Evolutionary conservation across 2,329 filamentous ascomycete species (phyloP).

Genomic region (Ceratocystis colombiana): DNA sequence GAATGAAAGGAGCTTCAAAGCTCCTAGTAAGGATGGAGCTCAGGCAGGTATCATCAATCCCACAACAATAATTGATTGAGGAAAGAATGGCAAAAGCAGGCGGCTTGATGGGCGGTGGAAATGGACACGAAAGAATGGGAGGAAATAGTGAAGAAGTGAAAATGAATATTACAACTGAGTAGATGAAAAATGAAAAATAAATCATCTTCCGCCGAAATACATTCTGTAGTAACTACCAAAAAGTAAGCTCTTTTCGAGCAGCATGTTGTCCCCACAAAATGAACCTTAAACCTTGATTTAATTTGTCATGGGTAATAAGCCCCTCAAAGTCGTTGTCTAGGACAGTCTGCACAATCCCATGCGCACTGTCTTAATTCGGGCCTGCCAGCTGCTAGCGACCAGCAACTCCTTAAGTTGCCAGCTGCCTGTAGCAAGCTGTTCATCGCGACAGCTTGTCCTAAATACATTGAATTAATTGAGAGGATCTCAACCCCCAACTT

Average conservation of each 20-base stretch:
- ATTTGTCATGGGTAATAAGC: constrained; percentile 4
- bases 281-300: background rate
- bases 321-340: background rate
- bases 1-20: constrained; percentile 2
- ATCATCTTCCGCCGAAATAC: too few species aligned
- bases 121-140: background rate
- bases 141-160: too few species aligned
- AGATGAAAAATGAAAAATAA: too few species aligned
- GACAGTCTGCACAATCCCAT: background rate
- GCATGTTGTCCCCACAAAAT: constrained; percentile 1
- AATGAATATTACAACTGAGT: too few species aligned
- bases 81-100: background rate
- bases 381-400: background rate
- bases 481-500: background rate
- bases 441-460: constrained; percentile 29
- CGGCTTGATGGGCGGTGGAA: background rate
- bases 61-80: background rate
- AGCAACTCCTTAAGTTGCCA: background rate
- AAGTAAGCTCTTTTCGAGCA: background rate
- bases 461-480: constrained; percentile 20
- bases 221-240: too few species aligned
- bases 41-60: background rate
- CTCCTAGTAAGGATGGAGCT: background rate
- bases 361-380: background rate
- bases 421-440: background rate